Percentiles rank a stretch among this genome's conserved stretches.
These are phyloP conservation scores for Emericellopsis cladophorae DNA, from an alignment of 2,329 filamentous ascomycete genomes.

Conservation along the genomic window DNA sequence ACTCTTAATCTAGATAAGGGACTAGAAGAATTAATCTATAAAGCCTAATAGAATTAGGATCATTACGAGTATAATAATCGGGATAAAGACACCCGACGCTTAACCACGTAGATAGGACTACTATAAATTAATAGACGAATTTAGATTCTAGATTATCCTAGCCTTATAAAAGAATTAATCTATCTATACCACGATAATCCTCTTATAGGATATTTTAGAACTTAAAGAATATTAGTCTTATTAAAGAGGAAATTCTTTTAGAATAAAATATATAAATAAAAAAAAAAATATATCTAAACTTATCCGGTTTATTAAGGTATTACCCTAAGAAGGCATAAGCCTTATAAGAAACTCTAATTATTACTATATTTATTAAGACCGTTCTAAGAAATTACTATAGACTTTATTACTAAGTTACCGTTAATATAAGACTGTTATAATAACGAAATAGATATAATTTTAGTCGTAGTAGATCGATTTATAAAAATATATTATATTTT, in stretches of 20 bases:
- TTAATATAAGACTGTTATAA: neutral
- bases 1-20: slow-evolving; percentile 6
- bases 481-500: neutral
- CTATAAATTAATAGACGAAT: neutral
- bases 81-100: neutral
- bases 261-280: neutral
- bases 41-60: slow-evolving; percentile 3
- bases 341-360: too few relatives aligned
- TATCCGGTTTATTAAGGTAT: neutral
- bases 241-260: neutral
- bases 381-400: neutral
- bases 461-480: neutral
- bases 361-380: too few relatives aligned
- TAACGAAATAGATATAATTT: neutral
- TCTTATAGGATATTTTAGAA: too few relatives aligned
- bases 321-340: too few relatives aligned
- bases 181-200: too few relatives aligned
- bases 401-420: too few relatives aligned
- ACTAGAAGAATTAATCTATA: slow-evolving; percentile 3
- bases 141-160: too few relatives aligned
- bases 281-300: neutral
- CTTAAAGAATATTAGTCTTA: slow-evolving; percentile 1
- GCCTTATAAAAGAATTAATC: too few relatives aligned
- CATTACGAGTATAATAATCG: slow-evolving; percentile 3
- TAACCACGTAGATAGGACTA: too few relatives aligned